phyloP scores from a whole-genome alignment of 2,329 filamentous ascomycete species.

The Stachybotrys elegans region DNA sequence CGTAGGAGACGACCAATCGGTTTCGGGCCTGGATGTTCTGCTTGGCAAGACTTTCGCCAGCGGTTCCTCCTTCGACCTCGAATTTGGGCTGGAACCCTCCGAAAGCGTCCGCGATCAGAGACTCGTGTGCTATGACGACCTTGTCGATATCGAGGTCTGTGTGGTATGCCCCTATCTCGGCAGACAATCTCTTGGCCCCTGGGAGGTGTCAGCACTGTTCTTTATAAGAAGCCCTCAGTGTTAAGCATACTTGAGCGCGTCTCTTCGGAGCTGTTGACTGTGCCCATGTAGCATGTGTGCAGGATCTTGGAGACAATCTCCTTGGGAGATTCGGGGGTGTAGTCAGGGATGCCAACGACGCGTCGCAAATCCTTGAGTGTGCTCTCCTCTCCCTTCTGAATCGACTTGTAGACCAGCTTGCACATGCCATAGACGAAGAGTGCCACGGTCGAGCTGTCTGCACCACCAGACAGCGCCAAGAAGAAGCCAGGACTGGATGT shows the following conservation, averaged over 20 bases:
- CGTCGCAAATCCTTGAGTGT: slow-evolving; percentile 20
- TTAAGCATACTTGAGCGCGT: too few relatives aligned
- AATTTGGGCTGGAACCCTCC: too few relatives aligned
- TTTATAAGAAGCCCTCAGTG: too few relatives aligned
- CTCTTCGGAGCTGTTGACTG: slow-evolving; percentile 51
- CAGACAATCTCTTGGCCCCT: slow-evolving; percentile 57
- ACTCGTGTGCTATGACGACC: too few relatives aligned
- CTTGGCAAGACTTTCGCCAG: too few relatives aligned
- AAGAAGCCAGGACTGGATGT: slow-evolving; percentile 46
- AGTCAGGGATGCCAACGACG: slow-evolving; percentile 16
- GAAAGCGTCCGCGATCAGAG: too few relatives aligned
- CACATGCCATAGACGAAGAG: slow-evolving; percentile 44
- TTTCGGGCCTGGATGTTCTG: slow-evolving; percentile 64
- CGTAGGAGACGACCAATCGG: slow-evolving; percentile 61
- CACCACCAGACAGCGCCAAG: slow-evolving; percentile 39
- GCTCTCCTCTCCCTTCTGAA: slow-evolving; percentile 29
- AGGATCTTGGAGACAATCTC: slow-evolving; percentile 43
- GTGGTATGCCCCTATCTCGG: slow-evolving; percentile 63
- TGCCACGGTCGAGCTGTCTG: slow-evolving; percentile 19
- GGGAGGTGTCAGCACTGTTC: too few relatives aligned
- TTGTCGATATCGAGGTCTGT: slow-evolving; percentile 41
- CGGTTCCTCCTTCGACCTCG: too few relatives aligned
- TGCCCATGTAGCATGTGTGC: slow-evolving; percentile 53
- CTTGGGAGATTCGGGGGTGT: slow-evolving; percentile 51
- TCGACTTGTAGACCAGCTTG: slow-evolving; percentile 46